phyloP scores from a whole-genome alignment of 306 rosid species.

The Amphicarpaea edgeworthii region DNA sequence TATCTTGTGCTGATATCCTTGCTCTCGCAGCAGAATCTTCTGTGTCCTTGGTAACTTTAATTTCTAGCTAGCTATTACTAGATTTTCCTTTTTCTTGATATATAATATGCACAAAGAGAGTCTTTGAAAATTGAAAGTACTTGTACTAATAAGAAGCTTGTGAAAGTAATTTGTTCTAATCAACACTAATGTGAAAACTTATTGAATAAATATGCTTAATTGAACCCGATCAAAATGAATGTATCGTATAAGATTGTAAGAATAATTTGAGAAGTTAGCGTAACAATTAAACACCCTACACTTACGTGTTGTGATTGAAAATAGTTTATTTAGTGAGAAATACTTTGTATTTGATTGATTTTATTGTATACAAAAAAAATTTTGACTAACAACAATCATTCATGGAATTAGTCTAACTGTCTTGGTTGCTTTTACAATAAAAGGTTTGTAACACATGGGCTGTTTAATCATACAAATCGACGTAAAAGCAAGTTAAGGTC shows the following conservation, averaged over 20 bases:
- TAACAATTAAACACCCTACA: no score
- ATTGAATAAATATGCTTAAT: neutral
- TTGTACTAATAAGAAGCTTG: neutral
- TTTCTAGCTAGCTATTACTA: neutral
- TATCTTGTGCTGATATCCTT: conserved; percentile 82
- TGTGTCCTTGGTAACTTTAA: conserved; percentile 67
- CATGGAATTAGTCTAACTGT: neutral
- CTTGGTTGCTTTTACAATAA: neutral
- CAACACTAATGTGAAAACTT: neutral
- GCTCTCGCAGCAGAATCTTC: conserved; percentile 75
- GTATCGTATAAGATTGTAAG: neutral
- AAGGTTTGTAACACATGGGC: neutral
- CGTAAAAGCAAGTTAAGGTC: neutral
- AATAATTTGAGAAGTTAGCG: no score
- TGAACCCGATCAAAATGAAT: neutral
- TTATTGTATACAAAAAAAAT: no score
- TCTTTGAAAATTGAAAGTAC: no score
- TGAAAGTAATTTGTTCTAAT: neutral
- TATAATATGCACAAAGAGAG: neutral
- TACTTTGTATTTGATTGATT: no score
- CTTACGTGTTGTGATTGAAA: no score
- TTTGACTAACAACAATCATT: no score
- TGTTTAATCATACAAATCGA: neutral
- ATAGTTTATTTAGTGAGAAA: no score
- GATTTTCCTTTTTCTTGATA: neutral